A percentile compares a stretch with the other conserved stretches of the same genome.
Conservation (phyloP, 805 yeast genomes). For the Yarrowia keelungensis region DNA sequence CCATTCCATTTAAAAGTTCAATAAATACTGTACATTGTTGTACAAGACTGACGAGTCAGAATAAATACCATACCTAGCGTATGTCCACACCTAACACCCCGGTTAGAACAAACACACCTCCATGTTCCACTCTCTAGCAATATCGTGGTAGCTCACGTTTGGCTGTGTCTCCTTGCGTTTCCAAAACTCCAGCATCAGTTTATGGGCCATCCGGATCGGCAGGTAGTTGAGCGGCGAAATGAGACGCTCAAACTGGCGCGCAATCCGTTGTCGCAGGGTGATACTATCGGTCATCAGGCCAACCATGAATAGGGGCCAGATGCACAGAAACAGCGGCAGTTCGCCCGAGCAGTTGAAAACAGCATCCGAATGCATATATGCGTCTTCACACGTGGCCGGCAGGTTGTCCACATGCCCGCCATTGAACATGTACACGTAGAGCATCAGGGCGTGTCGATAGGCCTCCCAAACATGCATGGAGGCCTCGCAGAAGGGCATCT, state of each 20-base stretch:
- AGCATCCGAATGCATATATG: constrained; percentile 37
- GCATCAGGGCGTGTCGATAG: constrained; percentile 21
- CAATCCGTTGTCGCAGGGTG: constrained; percentile 7
- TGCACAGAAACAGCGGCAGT: constrained; percentile 29
- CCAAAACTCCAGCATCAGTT: constrained; percentile 28
- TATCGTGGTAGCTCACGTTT: constrained; percentile 18
- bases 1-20: background rate
- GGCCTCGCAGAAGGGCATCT: constrained; percentile 34
- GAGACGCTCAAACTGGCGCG: constrained; percentile 34
- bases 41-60: constrained; percentile 10
- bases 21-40: constrained; percentile 6
- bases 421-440: constrained; percentile 34
- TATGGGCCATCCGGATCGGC: constrained; percentile 29
- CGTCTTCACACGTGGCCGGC: constrained; percentile 25
- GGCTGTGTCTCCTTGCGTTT: constrained; percentile 15
- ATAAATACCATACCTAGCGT: background rate
- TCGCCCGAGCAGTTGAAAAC: constrained; percentile 34
- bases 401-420: constrained; percentile 14
- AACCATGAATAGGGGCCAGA: constrained; percentile 33
- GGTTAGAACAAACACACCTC: constrained; percentile 31
- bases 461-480: constrained; percentile 37
- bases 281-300: constrained; percentile 12
- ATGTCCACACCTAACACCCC: background rate
- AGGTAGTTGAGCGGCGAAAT: constrained; percentile 23
- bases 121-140: constrained; percentile 37